Conservation (phyloP, 129 eudicot genomes). For the Scalesia atractyloides region DNA sequence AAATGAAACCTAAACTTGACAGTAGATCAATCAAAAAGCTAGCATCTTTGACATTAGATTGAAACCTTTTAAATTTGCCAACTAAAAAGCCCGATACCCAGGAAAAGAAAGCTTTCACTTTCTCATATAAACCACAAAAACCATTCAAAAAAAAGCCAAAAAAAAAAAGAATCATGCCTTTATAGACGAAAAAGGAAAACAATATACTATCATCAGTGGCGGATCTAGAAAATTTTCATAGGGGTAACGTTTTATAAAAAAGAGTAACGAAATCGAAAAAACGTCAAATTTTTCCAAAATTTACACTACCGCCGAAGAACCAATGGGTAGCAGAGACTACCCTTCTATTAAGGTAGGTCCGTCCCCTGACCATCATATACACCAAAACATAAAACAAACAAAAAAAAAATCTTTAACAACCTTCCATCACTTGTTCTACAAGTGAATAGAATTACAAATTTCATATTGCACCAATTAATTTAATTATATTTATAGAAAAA, state of each 20-base stretch:
- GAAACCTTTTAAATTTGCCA: neutral
- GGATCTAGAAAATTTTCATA: too few species aligned
- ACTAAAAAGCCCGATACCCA: neutral
- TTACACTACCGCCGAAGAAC: too few species aligned
- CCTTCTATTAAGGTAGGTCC: too few species aligned
- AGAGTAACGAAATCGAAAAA: too few species aligned
- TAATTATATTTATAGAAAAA: slow-evolving; percentile 58
- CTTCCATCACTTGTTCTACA: slow-evolving; percentile 23
- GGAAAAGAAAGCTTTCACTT: slow-evolving; percentile 1
- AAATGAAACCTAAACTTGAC: too few species aligned
- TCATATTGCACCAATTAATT: slow-evolving; percentile 16
- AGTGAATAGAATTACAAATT: slow-evolving; percentile 42
- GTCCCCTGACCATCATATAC: too few species aligned
- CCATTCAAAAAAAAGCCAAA: slow-evolving; percentile 10
- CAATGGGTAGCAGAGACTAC: too few species aligned
- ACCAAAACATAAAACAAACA: slow-evolving; percentile 14
- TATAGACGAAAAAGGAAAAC: neutral
- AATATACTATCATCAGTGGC: too few species aligned
- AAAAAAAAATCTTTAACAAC: neutral
- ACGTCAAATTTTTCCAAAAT: too few species aligned
- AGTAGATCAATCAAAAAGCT: neutral
- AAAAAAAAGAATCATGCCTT: slow-evolving; percentile 4
- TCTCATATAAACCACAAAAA: slow-evolving; percentile 18
- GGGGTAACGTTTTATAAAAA: too few species aligned
- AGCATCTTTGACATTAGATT: neutral